These are phyloP conservation scores for Myxozyma sirexii DNA, from an alignment of 805 yeast genomes.

Conservation along the genomic window DNA sequence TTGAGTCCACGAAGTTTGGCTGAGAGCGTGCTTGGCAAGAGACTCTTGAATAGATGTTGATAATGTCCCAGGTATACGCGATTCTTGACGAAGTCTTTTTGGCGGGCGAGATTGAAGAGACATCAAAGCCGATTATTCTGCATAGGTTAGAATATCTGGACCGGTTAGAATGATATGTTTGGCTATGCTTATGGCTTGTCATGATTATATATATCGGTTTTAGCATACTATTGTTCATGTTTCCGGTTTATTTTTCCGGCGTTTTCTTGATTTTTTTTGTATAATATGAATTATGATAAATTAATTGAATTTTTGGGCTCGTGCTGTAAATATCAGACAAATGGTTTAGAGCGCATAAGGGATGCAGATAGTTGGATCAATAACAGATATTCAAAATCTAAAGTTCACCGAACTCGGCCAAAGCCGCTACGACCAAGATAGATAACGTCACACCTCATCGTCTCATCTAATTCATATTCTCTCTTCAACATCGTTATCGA, in stretches of 20 bases:
- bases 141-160: conserved; percentile 68
- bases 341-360: too few species aligned
- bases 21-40: too few species aligned
- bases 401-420: neutral
- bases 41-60: neutral
- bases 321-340: neutral
- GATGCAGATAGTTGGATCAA: too few species aligned
- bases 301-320: neutral
- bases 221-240: neutral
- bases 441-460: conserved; percentile 8
- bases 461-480: neutral
- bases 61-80: conserved; percentile 51
- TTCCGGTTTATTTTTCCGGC: neutral
- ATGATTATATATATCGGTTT: neutral
- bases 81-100: conserved; percentile 84
- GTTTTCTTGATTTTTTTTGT: neutral
- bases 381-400: too few species aligned
- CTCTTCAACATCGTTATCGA: neutral
- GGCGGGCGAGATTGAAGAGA: conserved; percentile 90
- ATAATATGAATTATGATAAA: neutral
- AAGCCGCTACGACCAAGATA: conserved; percentile 2
- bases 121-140: conserved; percentile 68
- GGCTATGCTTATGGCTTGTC: neutral
- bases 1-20: too few species aligned
- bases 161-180: conserved; percentile 52